Base-by-base conservation (phyloP, 495 filamentous ascomycete genomes). In the Podospora comata region DNA sequence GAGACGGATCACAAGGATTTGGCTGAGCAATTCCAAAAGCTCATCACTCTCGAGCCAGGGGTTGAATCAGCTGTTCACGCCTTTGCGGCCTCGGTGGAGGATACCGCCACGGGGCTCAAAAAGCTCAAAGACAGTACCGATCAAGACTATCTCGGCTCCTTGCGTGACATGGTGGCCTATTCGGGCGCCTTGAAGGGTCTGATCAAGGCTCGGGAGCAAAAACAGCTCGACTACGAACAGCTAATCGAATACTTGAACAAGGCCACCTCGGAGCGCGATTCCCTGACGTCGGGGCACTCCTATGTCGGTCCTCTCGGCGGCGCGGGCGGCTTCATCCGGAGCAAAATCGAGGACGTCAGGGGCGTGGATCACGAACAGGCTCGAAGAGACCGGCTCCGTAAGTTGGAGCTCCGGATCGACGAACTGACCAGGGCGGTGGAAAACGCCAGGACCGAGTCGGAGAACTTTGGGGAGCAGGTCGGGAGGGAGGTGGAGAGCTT, bases 201-300 rank as follows among this genome's bases (percentile, higher is more conserved):
- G 3, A 87, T 99, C 74, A 97, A 96, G 81, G 91, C 91, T 5
- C 89, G 95, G 23, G 96, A 99, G 80, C 93, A 96, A 80, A 99
- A 98, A 76, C 95, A 99, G 75, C 89, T 98, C 56, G 95, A 99
- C 79, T 97, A 94, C 75, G 95, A 99, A 80, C 95, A 91, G 55
- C 83, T 98, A 32, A 96, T 93, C 23, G 94, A 97, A 73, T 98
- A 98, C 78, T 92, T 97, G 66, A 91, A 89, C 81, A 96, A 96
- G 74, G 90, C 92, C 2, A 90, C 91, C 9, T 80, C 86, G n/a
- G 95, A 99, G 75, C 89, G 94, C 57, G 96, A 99, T 79, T 85
- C 85, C 32, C 88, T 99, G 15, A 91, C 91, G 5, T 87, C 88
- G 19, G 85, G 87, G 3, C 86, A 85, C 28, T 85, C 86, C 66